Percentiles rank a stretch among this genome's conserved stretches.
Evolutionary conservation across 2,329 filamentous ascomycete genomes (phyloP).

Genomic region (Tothia fuscella): DNA sequence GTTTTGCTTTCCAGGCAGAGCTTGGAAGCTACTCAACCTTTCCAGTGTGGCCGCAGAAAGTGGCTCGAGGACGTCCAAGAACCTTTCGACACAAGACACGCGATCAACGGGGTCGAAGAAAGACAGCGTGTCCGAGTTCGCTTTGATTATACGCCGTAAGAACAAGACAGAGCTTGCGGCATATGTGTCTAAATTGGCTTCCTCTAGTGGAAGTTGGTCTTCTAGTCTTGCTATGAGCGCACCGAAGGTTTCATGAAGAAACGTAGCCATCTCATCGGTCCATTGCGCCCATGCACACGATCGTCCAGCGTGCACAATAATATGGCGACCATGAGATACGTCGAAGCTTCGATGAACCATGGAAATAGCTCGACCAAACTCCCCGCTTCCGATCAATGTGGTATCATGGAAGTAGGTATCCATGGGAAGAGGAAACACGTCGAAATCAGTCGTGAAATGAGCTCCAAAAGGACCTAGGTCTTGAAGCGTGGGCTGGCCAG

Average conservation of each 20-base stretch:
- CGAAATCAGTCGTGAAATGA: conserved; percentile 42
- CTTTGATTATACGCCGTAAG: conserved; percentile 1
- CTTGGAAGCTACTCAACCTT: too few species aligned
- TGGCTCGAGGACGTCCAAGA: conserved; percentile 2
- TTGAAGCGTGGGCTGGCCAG: conserved; percentile 20
- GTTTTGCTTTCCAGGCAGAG: too few species aligned
- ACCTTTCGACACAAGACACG: neutral
- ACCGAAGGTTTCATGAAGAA: conserved; percentile 28
- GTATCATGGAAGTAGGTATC: conserved; percentile 44
- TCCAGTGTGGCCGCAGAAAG: neutral
- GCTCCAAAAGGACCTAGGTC: conserved; percentile 38
- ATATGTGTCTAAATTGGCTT: neutral
- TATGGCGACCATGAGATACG: conserved; percentile 25
- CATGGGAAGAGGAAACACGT: conserved; percentile 34
- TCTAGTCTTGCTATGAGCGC: neutral
- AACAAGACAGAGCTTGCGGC: neutral
- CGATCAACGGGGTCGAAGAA: conserved; percentile 12
- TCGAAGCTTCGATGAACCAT: conserved; percentile 24
- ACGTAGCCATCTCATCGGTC: conserved; percentile 42
- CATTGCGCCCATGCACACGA: conserved; percentile 39
- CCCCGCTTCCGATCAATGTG: conserved; percentile 47
- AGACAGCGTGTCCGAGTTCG: conserved; percentile 4
- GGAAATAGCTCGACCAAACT: conserved; percentile 35
- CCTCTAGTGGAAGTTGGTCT: neutral
- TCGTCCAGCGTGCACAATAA: conserved; percentile 25